A percentile compares a stretch with the other conserved stretches of the same genome.
Evolutionary conservation across 495 filamentous ascomycete genomes (phyloP).

Genomic region (Aspergillus steynii): DNA sequence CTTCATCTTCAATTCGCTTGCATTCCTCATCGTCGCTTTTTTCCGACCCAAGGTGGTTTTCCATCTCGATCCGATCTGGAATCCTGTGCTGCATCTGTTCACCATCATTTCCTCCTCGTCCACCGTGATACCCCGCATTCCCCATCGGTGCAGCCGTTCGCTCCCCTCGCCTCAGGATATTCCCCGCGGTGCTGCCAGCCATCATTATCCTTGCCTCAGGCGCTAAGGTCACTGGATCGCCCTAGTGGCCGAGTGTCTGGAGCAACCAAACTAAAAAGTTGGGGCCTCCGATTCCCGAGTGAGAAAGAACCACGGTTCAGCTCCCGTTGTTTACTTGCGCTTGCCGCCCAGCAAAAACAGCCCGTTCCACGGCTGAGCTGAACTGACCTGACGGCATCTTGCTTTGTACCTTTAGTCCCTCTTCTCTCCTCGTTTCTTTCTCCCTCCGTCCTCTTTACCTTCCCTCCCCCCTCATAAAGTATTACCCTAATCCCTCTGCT

Average conservation of each 20-base stretch:
- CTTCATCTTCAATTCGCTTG: slow-evolving; percentile 10
- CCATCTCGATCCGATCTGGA: neutral
- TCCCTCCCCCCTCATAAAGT: slow-evolving; percentile 2
- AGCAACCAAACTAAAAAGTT: slow-evolving; percentile 26
- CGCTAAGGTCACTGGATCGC: slow-evolving; percentile 22
- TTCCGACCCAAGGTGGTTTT: neutral
- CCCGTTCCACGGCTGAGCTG: neutral
- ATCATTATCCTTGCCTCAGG: slow-evolving; percentile 17
- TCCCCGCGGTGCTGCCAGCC: neutral
- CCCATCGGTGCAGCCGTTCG: neutral
- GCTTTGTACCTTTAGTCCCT: neutral
- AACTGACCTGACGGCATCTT: neutral
- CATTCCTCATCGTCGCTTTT: slow-evolving; percentile 9
- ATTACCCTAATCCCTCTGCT: neutral
- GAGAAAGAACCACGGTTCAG: slow-evolving; percentile 45
- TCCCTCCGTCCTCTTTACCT: neutral
- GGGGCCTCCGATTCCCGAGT: slow-evolving; percentile 17
- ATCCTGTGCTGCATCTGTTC: neutral
- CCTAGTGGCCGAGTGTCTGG: slow-evolving; percentile 32
- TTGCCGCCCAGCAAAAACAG: neutral
- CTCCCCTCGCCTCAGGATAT: neutral
- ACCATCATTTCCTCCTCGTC: neutral
- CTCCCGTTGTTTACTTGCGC: slow-evolving; percentile 20
- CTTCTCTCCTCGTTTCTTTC: neutral
- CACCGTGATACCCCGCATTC: slow-evolving; percentile 14